Evolutionary conservation across 116 monocot species (phyloP), one percentile per base, ranked within the genome.

Genomic region (Trichopus zeylanicus): DNA sequence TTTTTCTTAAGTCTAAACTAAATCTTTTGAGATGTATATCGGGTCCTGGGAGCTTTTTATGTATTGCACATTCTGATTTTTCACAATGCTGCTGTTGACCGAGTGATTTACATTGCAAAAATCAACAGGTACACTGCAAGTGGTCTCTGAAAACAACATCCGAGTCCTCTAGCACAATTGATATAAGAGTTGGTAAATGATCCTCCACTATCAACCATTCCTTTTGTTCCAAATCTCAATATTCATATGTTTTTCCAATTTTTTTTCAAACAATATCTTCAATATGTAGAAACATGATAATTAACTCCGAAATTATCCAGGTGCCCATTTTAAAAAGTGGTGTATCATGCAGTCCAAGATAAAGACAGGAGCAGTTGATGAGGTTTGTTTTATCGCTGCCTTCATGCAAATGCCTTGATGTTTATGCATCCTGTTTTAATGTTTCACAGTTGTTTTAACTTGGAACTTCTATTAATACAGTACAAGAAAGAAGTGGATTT

Each of bases 321-420:
- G 94, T 46, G 83, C 83, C 24, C 94, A 94, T 73, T 94, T 94
- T 73, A 94, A 94, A 69, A 94, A 94, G 77, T 94, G 94, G 94
- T 94, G 94, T 61, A 79, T 94, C 61, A 94, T 94, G 94, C 94
- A 94, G 73, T 89, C 89, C 63, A 94, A 94, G 70, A 94, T 94
- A 64, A 94, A 81, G 56, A 73, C 60, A 33, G 89, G 93, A 67
- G 85, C 93, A 65, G 85, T 93, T 51, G 82, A 82, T 53, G 93
- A 93, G 93, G 93, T n/a, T n/a, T 89, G 22, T n/a, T 56, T 65
- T 65, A 19, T 11, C 51, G 23, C 19, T 59, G 32, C 19, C 12
- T n/a, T 22, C 49, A 7, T 0, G n/a, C n/a, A n/a, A n/a, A n/a
- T n/a, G n/a, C n/a, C n/a, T n/a, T n/a, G n/a, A n/a, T n/a, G n/a